Evolutionary conservation across 495 filamentous ascomycete species (phyloP).

Genomic region (Penicillium antarcticum): DNA sequence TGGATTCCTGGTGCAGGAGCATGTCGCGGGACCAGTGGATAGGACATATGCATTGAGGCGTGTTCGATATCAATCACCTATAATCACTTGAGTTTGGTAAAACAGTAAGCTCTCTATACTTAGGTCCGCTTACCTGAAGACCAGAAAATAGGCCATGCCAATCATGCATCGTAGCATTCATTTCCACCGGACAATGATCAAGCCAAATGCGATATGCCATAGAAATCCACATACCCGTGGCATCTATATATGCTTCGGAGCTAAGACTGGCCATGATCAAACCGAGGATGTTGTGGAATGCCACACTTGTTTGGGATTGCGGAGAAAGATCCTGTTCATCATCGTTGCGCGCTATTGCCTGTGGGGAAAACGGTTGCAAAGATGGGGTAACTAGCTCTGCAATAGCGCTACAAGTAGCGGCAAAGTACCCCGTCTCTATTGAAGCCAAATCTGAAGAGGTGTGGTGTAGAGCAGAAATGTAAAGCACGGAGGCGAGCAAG

Average conservation of each 20-base stretch:
- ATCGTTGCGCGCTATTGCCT: neutral
- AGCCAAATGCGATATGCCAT: conserved; percentile 38
- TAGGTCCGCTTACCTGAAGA: conserved; percentile 30
- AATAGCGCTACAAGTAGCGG: conserved; percentile 34
- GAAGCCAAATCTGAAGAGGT: conserved; percentile 23
- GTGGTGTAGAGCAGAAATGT: conserved; percentile 36
- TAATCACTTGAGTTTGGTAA: neutral
- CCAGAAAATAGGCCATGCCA: conserved; percentile 38
- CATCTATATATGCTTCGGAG: conserved; percentile 35
- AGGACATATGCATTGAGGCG: conserved; percentile 42
- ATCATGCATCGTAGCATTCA: conserved; percentile 20
- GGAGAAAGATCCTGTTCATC: neutral
- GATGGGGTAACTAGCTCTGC: conserved; percentile 27
- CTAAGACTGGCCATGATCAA: conserved; percentile 41
- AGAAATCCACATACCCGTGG: conserved; percentile 39
- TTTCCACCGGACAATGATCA: conserved; percentile 25
- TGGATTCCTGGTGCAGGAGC: conserved; percentile 27
- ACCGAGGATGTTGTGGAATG: conserved; percentile 37
- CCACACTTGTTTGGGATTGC: conserved; percentile 4
- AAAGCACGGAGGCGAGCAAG: conserved; percentile 37
- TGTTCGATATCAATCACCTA: conserved; percentile 44
- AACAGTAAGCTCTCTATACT: too few species aligned
- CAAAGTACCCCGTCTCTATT: conserved; percentile 29
- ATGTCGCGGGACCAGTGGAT: conserved; percentile 34
- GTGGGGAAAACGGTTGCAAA: neutral